Conservation (phyloP, 441 rosid species). For the Adansonia madagascariensis region DNA sequence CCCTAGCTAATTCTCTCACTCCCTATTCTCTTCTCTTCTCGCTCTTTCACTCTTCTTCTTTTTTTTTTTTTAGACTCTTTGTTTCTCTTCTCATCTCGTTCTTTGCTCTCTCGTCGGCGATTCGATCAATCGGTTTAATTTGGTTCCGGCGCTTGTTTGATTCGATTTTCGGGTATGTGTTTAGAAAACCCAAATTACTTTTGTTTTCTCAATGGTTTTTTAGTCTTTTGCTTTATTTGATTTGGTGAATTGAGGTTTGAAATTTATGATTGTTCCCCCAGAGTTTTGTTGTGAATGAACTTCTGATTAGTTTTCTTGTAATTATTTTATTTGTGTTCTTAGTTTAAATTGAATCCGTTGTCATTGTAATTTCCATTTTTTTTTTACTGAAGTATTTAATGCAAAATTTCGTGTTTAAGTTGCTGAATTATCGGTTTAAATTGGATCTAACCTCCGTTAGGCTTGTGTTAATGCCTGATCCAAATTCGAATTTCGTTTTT, state of each 20-base stretch:
- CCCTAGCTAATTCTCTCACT: slow-evolving; percentile 11
- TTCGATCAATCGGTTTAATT: background rate
- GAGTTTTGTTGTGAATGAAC: slow-evolving; percentile 4
- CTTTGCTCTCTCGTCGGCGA: background rate
- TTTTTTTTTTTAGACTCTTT: background rate
- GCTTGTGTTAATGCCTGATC: background rate
- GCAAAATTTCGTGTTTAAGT: background rate
- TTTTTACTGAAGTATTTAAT: background rate
- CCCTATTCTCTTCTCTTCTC: background rate
- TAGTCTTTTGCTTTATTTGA: background rate
- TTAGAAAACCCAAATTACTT: background rate
- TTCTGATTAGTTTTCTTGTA: background rate
- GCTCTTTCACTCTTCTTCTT: too few relatives aligned
- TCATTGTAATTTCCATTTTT: background rate
- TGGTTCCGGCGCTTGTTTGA: background rate
- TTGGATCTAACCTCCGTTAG: background rate
- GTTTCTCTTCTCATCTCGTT: background rate
- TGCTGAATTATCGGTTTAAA: background rate
- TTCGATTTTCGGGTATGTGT: slow-evolving; percentile 16
- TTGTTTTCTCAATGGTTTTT: background rate
- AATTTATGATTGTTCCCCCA: background rate
- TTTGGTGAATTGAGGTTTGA: background rate
- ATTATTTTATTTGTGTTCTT: background rate
- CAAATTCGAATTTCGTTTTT: background rate
- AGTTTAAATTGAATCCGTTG: background rate